Percentiles rank a stretch among this genome's conserved stretches.
Conservation (phyloP, 2,329 filamentous ascomycete genomes). For the Stemphylium lycopersici region DNA sequence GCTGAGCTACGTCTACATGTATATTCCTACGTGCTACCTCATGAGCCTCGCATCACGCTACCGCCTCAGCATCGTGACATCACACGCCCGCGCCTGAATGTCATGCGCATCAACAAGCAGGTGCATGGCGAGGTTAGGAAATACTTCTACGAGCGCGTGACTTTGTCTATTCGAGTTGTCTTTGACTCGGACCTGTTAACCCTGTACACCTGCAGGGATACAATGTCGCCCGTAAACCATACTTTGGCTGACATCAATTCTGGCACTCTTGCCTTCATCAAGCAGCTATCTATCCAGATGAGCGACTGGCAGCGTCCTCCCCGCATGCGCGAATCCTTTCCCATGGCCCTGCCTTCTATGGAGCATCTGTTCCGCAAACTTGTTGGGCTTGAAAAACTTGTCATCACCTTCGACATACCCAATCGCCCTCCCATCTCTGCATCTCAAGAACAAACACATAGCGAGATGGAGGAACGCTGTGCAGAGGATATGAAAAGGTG, state of each 20-base stretch:
- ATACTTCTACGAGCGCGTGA: constrained; percentile 22
- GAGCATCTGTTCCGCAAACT: not conserved
- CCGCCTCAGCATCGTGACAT: not conserved
- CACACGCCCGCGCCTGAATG: constrained; percentile 13
- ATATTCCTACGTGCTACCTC: constrained; percentile 26
- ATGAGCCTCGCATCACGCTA: constrained; percentile 13
- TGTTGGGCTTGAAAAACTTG: not conserved
- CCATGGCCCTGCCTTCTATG: not conserved
- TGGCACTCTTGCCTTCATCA: constrained; percentile 14
- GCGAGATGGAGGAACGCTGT: too few relatives aligned
- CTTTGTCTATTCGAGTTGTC: constrained; percentile 18
- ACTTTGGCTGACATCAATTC: constrained; percentile 12
- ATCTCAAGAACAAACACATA: not conserved
- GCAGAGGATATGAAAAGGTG: not conserved
- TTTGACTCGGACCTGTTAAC: not conserved
- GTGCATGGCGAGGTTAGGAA: constrained; percentile 23
- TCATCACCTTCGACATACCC: not conserved
- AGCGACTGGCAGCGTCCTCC: not conserved
- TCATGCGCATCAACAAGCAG: constrained; percentile 26
- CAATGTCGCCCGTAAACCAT: constrained; percentile 4
- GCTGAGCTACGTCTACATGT: constrained; percentile 32
- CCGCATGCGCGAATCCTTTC: too few relatives aligned
- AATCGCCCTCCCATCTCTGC: not conserved
- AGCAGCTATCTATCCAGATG: constrained; percentile 21
- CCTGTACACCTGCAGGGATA: not conserved